Evolutionary conservation across 768 basidiomycete genomes (phyloP).

Genomic region (Sistotremastrum niveocremeum): DNA sequence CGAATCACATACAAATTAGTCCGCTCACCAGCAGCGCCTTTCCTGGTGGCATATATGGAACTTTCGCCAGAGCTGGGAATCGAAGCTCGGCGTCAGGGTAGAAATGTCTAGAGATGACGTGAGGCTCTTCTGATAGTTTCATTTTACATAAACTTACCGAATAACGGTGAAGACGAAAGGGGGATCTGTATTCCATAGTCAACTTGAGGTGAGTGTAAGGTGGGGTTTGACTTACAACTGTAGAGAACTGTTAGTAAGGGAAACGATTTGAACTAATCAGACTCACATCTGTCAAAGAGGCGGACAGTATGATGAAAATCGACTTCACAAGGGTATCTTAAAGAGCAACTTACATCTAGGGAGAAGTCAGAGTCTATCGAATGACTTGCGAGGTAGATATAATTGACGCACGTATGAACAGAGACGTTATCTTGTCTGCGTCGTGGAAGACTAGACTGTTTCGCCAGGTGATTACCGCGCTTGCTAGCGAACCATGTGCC

Average conservation of each 20-base stretch:
- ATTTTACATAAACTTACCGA: conserved; percentile 33
- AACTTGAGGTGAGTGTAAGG: no score
- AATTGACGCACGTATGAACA: conserved; percentile 51
- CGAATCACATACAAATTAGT: conserved; percentile 55
- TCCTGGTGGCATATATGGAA: conserved; percentile 59
- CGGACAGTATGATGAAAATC: no score
- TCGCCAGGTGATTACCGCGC: conserved; percentile 95
- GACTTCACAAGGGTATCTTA: no score
- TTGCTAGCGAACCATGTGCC: conserved; percentile 81
- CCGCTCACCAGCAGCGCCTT: conserved; percentile 67
- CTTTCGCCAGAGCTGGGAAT: conserved; percentile 70
- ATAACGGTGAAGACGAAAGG: conserved; percentile 88
- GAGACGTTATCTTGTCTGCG: conserved; percentile 86
- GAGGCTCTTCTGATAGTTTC: neutral
- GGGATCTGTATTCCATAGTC: conserved; percentile 53
- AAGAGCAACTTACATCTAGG: no score
- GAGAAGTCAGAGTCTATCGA: no score
- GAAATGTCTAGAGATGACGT: conserved; percentile 50
- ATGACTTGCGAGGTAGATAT: no score
- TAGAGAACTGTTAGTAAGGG: no score
- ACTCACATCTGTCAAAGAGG: no score
- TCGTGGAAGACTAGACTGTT: conserved; percentile 98
- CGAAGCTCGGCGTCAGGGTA: conserved; percentile 67
- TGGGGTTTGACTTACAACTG: no score
- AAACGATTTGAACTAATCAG: no score